phyloP scores from a whole-genome alignment of 179 eudicot species.

The Spergularia azorica region DNA sequence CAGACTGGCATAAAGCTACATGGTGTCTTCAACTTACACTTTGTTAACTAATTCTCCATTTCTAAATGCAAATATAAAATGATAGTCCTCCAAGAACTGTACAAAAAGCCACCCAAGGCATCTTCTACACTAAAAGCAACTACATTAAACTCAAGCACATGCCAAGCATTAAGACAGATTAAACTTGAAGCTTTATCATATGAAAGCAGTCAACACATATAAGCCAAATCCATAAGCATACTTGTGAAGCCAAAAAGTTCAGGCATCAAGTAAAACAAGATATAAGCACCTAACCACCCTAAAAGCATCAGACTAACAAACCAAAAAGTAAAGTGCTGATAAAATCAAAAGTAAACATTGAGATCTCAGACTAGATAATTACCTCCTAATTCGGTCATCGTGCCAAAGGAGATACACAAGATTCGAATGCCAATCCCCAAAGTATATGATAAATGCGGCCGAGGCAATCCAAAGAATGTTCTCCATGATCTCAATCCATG shows the following conservation, averaged over 20 bases:
- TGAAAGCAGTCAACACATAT: slow-evolving; percentile 24
- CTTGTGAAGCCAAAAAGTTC: slow-evolving; percentile 22
- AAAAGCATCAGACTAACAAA: slow-evolving; percentile 17
- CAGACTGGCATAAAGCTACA: slow-evolving; percentile 1
- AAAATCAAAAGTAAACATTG: slow-evolving; percentile 1
- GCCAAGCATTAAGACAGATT: slow-evolving; percentile 19
- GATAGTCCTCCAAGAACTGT: slow-evolving; percentile 10
- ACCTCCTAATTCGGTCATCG: slow-evolving; percentile 88
- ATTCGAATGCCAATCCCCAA: slow-evolving; percentile 80
- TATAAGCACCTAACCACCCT: slow-evolving; percentile 19
- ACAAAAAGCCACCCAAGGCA: slow-evolving; percentile 32
- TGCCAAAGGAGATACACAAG: slow-evolving; percentile 68
- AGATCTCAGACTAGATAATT: slow-evolving; percentile 22
- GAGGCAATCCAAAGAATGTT: slow-evolving; percentile 85
- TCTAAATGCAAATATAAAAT: neutral
- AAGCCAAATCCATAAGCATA: slow-evolving; percentile 24
- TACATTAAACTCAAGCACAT: slow-evolving; percentile 20
- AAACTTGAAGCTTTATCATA: slow-evolving; percentile 18
- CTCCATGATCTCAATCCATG: slow-evolving; percentile 84
- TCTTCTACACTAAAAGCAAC: slow-evolving; percentile 32
- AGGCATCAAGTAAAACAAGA: slow-evolving; percentile 21
- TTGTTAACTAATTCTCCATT: slow-evolving; percentile 4
- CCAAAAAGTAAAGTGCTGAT: slow-evolving; percentile 8
- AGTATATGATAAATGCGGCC: slow-evolving; percentile 69
- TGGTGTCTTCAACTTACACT: neutral